Conservation (phyloP, 129 eudicot species). For the Arctium minus region DNA sequence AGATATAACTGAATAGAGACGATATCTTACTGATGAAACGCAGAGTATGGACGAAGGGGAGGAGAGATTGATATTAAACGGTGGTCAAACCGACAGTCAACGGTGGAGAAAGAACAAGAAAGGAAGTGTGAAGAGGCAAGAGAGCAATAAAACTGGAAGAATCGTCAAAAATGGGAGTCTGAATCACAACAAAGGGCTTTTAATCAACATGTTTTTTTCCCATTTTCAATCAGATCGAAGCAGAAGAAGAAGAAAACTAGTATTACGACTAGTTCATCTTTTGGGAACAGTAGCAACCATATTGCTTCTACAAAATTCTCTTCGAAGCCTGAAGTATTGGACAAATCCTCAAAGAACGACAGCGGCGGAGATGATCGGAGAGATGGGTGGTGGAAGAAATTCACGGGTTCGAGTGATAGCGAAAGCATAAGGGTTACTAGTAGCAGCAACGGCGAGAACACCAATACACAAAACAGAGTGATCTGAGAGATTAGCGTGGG, state of each 20-base stretch:
- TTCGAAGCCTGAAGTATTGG: constrained; percentile 28
- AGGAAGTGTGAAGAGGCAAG: constrained; percentile 31
- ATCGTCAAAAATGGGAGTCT: constrained; percentile 47
- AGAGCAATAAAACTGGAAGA: constrained; percentile 33
- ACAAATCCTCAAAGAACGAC: constrained; percentile 14
- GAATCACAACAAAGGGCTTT: constrained; percentile 46
- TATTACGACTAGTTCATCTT: constrained; percentile 4
- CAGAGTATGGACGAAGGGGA: constrained; percentile 23
- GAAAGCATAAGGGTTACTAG: constrained; percentile 38
- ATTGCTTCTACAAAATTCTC: constrained; percentile 29
- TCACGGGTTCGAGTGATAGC: constrained; percentile 42
- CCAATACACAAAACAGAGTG: constrained; percentile 5
- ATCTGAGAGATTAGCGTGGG: too few relatives aligned
- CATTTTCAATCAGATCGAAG: constrained; percentile 44
- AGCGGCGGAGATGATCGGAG: constrained; percentile 31
- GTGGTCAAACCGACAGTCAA: constrained; percentile 4
- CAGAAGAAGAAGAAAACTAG: constrained; percentile 25
- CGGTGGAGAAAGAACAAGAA: constrained; percentile 15
- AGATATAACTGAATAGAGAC: constrained; percentile 59
- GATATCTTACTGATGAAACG: constrained; percentile 10
- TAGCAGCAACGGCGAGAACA: constrained; percentile 34
- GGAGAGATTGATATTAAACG: constrained; percentile 15
- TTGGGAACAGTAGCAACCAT: background rate
- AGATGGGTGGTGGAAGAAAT: constrained; percentile 78
- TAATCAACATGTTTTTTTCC: constrained; percentile 68